Evolutionary conservation across 352 stramenopile genomes (phyloP).

Genomic region (Aphanomyces cochlioides): DNA sequence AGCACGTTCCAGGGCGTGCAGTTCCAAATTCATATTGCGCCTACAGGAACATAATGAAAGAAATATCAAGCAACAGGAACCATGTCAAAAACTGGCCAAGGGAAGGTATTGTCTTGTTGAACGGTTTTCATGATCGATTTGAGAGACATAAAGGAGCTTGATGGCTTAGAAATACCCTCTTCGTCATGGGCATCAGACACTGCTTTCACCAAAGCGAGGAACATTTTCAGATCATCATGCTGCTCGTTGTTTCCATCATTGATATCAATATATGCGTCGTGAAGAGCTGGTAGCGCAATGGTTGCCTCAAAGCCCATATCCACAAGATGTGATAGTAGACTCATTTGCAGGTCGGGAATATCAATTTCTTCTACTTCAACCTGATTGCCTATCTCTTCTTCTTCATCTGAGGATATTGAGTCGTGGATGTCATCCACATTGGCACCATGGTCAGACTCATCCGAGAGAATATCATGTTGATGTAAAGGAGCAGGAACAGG

Average conservation of each 20-base stretch:
- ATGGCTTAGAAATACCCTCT: neutral
- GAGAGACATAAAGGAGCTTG: neutral
- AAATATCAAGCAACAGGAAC: neutral
- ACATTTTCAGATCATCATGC: neutral
- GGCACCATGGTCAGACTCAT: constrained; percentile 11
- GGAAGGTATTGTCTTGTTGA: constrained; percentile 20
- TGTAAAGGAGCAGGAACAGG: neutral
- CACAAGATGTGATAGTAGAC: neutral
- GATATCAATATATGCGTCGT: neutral
- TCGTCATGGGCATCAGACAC: neutral
- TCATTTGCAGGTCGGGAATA: neutral
- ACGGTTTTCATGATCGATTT: neutral
- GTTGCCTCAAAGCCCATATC: constrained; percentile 9
- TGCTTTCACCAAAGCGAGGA: constrained; percentile 11
- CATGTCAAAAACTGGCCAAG: constrained; percentile 86
- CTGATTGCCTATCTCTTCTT: neutral
- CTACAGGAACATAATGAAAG: neutral
- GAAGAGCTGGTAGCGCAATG: neutral
- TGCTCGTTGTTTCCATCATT: neutral
- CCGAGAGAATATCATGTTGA: neutral
- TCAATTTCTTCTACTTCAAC: neutral
- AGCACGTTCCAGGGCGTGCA: constrained; percentile 66
- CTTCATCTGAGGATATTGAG: neutral
- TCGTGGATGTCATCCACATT: neutral
- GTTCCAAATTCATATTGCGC: constrained; percentile 85